Evolutionary conservation across 768 basidiomycete genomes (phyloP).

Genomic region (Gloeostereum incarnatum): DNA sequence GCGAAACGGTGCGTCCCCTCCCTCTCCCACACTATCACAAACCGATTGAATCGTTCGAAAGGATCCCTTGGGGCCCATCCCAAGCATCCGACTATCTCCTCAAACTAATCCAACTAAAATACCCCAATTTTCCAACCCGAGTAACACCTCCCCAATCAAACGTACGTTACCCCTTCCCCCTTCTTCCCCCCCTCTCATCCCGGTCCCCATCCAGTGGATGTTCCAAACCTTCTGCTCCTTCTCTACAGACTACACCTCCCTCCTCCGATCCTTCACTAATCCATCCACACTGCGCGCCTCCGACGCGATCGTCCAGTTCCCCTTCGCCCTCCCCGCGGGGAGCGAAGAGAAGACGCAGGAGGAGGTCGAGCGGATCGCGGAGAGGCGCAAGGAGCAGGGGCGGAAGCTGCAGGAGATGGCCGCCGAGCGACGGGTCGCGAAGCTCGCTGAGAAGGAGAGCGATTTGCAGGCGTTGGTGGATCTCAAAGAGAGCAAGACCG

Average conservation of each 20-base stretch:
- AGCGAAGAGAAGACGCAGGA: slow-evolving; percentile 87
- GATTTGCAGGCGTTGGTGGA: slow-evolving; percentile 59
- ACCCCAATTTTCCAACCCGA: slow-evolving; percentile 85
- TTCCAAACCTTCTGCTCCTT: slow-evolving; percentile 81
- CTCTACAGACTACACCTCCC: slow-evolving; percentile 61
- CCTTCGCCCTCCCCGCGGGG: slow-evolving; percentile 43
- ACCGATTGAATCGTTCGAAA: slow-evolving; percentile 16
- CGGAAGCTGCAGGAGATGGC: slow-evolving; percentile 86
- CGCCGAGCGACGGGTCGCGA: slow-evolving; percentile 62
- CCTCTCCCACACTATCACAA: background rate
- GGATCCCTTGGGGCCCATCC: slow-evolving; percentile 90
- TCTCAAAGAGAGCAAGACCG: slow-evolving; percentile 52
- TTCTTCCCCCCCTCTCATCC: background rate
- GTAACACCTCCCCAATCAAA: slow-evolving; percentile 70
- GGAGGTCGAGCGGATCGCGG: slow-evolving; percentile 67
- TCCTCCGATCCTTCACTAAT: slow-evolving; percentile 59
- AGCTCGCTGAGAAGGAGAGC: slow-evolving; percentile 71
- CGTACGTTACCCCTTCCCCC: slow-evolving; percentile 30
- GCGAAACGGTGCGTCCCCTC: slow-evolving; percentile 60
- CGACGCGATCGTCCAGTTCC: slow-evolving; percentile 82
- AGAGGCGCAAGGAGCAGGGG: slow-evolving; percentile 81
- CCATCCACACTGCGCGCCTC: slow-evolving; percentile 53
- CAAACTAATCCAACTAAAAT: slow-evolving; percentile 92
- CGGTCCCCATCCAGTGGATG: slow-evolving; percentile 62
- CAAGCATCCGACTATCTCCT: slow-evolving; percentile 89